Evolutionary conservation across 1,139 yeast genomes (phyloP).

Genomic region (Zhuliangozyma parablackwelliae): DNA sequence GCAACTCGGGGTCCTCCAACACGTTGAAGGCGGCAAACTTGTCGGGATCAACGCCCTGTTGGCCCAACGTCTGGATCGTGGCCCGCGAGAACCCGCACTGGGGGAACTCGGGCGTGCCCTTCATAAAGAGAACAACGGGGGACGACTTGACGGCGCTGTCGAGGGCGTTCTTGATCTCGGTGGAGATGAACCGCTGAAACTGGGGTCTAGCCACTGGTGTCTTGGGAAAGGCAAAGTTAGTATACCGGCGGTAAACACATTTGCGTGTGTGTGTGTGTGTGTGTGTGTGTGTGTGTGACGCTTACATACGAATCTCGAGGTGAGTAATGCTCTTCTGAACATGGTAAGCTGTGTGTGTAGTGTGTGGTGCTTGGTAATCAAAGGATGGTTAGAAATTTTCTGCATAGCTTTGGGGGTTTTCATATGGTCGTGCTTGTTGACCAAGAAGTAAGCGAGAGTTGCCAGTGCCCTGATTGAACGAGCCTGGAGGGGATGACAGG

Average conservation of each 20-base stretch:
- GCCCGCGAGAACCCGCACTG: constrained; percentile 98
- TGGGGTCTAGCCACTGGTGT: constrained; percentile 4
- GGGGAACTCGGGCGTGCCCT: constrained; percentile 96
- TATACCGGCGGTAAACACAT: too few species aligned
- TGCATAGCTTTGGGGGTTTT: too few species aligned
- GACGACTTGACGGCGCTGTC: constrained; percentile 81
- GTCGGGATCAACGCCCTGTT: constrained; percentile 94
- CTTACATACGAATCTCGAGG: constrained; percentile 19
- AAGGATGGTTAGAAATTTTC: too few species aligned
- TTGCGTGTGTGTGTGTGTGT: too few species aligned
- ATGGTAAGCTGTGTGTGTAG: constrained; percentile 3
- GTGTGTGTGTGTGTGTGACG: not conserved
- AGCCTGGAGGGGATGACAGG: too few species aligned
- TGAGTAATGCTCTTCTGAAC: constrained; percentile 22
- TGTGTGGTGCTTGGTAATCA: too few species aligned
- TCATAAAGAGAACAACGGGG: constrained; percentile 93
- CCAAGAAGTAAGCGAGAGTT: too few species aligned
- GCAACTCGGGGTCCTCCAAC: constrained; percentile 86
- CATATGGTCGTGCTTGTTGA: too few species aligned
- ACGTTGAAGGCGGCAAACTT: constrained; percentile 98
- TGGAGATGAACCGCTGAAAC: constrained; percentile 54
- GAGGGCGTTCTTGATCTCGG: constrained; percentile 78
- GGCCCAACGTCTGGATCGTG: constrained; percentile 87
- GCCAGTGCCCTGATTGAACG: too few species aligned
- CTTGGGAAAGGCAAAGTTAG: constrained; percentile 3